Evolutionary conservation across 108 stramenopile species (phyloP).

Genomic region (Chaetoceros muelleri): DNA sequence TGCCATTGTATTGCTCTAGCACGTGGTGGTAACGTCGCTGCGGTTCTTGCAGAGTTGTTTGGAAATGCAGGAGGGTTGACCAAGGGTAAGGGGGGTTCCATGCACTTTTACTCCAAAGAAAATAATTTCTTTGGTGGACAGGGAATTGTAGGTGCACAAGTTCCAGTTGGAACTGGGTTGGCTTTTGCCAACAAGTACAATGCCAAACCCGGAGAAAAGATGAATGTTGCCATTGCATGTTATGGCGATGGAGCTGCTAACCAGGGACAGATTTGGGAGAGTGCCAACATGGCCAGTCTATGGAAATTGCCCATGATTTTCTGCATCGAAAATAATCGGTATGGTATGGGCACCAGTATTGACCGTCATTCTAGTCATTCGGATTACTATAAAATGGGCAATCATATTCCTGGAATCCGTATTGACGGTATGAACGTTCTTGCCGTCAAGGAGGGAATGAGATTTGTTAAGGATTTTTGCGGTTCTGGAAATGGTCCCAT

Average conservation of each 20-base stretch:
- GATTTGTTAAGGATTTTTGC: constrained; percentile 90
- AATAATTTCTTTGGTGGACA: constrained; percentile 97
- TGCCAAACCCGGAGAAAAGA: constrained; percentile 81
- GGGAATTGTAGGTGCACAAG: constrained; percentile 99
- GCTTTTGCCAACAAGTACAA: constrained; percentile 98
- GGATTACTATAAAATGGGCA: constrained; percentile 99
- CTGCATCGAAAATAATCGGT: constrained; percentile 99
- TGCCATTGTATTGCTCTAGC: constrained; percentile 94
- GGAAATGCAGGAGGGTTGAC: constrained; percentile 67
- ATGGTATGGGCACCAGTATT: constrained; percentile 99
- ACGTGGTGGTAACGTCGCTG: constrained; percentile 83
- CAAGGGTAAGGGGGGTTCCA: constrained; percentile 97
- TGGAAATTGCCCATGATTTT: constrained; percentile 99
- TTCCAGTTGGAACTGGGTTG: constrained; percentile 95
- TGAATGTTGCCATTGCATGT: constrained; percentile 95
- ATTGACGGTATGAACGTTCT: constrained; percentile 99
- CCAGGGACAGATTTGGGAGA: constrained; percentile 99
- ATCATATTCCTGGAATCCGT: constrained; percentile 93
- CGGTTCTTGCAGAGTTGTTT: constrained; percentile 88
- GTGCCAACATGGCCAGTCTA: constrained; percentile 89
- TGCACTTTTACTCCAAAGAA: constrained; percentile 99
- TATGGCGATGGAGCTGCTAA: constrained; percentile 99
- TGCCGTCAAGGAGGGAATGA: constrained; percentile 92
- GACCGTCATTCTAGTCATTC: constrained; percentile 90
- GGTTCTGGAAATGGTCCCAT: constrained; percentile 97